Base-by-base conservation (phyloP, 2,329 filamentous ascomycete genomes). In the Venturia asperata region DNA sequence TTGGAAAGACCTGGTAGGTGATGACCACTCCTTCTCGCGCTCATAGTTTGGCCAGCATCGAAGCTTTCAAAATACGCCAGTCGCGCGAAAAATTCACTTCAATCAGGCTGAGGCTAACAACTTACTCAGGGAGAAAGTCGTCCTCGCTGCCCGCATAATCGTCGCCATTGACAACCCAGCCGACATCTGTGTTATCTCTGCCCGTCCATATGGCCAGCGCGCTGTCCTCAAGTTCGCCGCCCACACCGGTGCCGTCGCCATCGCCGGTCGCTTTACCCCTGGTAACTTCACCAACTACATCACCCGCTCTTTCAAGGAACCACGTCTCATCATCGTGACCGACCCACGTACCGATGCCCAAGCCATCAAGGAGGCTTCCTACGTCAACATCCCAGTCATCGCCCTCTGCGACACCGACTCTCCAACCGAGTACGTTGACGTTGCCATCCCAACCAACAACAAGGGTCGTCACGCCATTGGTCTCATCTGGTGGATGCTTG, bases 221-320 rank as follows among this genome's bases (percentile, higher is more conserved):
- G 93, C 94, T 75, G 95, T 99, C 78, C 90, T 99, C 80, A 99
- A 99, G 89, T 99, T 99, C 85, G 94, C 94, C 76, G 85, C 92
- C 71, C 94, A 99, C 89, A 99, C 94, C 72, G 94, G 94, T 79
- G 92, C 95, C 77, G 90, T 92, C 77, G 90, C 94, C 81, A 99
- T 99, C 77, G 95, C 94, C 77, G 94, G 94, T 84, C 94, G 94
- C 80, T 99, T 99, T 90, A 99, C 94, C 78, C 94, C 94, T 80
- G 94, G 94, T 90, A 96, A 93, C 82, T 99, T 99, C 89, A 99
- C 94, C 87, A 99, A 99, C 88, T 99, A 99, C 90, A 99, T 99
- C 89, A 99, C 95, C 82, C 93, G 94, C 78, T 97, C 94, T 71
- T 99, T 99, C 92, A 97, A 97, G 89, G 94, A 99, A 86, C 94